Evolutionary conservation across 257 asterid species (phyloP), one percentile per base, ranked within the genome.

Genomic region (Buddleja alternifolia): DNA sequence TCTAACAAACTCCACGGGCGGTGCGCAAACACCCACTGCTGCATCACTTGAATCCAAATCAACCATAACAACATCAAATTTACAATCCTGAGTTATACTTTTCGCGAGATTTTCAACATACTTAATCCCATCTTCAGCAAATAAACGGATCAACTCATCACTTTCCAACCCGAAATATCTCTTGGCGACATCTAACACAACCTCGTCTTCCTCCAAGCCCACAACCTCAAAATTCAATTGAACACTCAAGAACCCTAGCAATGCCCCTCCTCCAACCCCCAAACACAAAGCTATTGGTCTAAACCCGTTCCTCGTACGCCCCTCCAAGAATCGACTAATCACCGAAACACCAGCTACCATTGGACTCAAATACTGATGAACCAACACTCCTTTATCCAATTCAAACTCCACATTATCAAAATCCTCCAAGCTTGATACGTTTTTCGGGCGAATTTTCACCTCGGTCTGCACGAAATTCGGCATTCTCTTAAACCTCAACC

Each of bases 191-290:
- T 75, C 62, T 64, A 88, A 41, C 20, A 90, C 95, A 44, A 52
- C 78, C 46, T 75, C 81, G 34, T 93, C 98, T 58, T 79, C 82
- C 53, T 90, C 98, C 70, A 90, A 89, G 10, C 95, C 98, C 2
- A 82, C 82, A 61, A 93, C 94, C 61, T 84, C 85, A 19, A 93
- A 84, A 32, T 76, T 77, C 79, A 93, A 60, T 20, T 71, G 77
- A 19, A 36, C 51, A 39, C 74, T 73, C 82, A 93, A 77, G 60
- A 82, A 93, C 45, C 88, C 81, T 60, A 88, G 78, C 82, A 93
- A 81, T 21, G 90, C 90, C 42, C 98, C 98, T 73, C 98, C 97
- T 45, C 98, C 98, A 15, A 93, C 88, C 36, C 98, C 97, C 66
- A 93, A 75, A 56, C 97, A 93, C 76, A 93, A 65, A 14, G 87